Conservation (phyloP, 2,329 filamentous ascomycete species). For the Shiraia sp. region DNA sequence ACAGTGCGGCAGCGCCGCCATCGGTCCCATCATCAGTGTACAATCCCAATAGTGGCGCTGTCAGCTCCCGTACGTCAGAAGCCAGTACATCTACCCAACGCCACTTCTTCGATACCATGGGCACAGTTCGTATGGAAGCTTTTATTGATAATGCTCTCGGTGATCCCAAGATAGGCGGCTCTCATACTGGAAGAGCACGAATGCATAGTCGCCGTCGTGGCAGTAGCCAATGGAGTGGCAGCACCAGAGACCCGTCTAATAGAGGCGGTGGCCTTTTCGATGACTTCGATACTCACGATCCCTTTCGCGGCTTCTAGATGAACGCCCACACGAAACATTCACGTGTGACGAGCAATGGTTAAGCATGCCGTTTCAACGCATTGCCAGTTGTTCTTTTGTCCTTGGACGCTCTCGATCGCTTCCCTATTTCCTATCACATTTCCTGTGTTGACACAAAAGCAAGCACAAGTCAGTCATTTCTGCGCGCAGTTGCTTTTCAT, state of each 20-base stretch:
- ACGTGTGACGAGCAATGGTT: slow-evolving; percentile 2
- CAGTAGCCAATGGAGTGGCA: slow-evolving; percentile 44
- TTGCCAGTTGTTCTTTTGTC: slow-evolving; percentile 6
- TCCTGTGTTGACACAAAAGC: slow-evolving; percentile 6
- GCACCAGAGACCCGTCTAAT: slow-evolving; percentile 33
- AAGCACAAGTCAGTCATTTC: slow-evolving; percentile 1
- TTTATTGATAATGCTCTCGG: slow-evolving; percentile 69
- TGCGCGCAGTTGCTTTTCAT: slow-evolving; percentile 3
- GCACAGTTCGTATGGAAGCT: slow-evolving; percentile 94
- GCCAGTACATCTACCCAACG: slow-evolving; percentile 53
- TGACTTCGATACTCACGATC: slow-evolving; percentile 40
- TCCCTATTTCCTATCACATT: slow-evolving; percentile 1
- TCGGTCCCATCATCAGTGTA: slow-evolving; percentile 46
- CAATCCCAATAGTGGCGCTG: slow-evolving; percentile 42
- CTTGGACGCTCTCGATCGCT: slow-evolving; percentile 1
- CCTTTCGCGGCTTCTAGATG: slow-evolving; percentile 42
- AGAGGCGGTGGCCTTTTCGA: slow-evolving; percentile 37
- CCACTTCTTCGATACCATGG: slow-evolving; percentile 81
- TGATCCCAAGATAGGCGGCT: slow-evolving; percentile 20
- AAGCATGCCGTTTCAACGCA: not conserved
- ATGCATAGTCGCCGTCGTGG: slow-evolving; percentile 34
- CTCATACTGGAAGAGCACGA: slow-evolving; percentile 19
- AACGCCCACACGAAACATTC: slow-evolving; percentile 1
- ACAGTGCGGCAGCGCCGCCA: slow-evolving; percentile 36
- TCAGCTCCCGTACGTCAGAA: slow-evolving; percentile 58